A percentile compares a stretch with the other conserved stretches of the same genome.
phyloP scores from a whole-genome alignment of 2,329 filamentous ascomycete species.

The Cladophialophora yegresii region DNA sequence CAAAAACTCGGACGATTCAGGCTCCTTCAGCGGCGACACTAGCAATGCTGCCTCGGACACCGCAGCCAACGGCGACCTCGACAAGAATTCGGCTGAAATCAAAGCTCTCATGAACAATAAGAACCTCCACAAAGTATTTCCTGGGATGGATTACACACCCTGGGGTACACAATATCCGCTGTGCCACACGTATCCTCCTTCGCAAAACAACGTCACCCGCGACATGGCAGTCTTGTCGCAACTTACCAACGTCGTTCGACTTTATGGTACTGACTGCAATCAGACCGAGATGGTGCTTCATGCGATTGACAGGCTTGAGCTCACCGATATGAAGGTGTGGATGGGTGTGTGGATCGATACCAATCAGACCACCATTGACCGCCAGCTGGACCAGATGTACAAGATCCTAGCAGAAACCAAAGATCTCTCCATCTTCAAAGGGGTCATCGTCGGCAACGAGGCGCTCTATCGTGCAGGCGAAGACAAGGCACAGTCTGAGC shows the following conservation, averaged over 20 bases:
- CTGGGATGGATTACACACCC: constrained; percentile 92
- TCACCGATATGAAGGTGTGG: constrained; percentile 83
- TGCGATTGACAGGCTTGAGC: constrained; percentile 71
- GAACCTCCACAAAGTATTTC: constrained; percentile 87
- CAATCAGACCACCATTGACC: constrained; percentile 78
- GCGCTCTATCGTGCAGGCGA: constrained; percentile 57
- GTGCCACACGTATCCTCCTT: constrained; percentile 74
- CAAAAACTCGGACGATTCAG: constrained; percentile 44
- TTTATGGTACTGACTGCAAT: constrained; percentile 97
- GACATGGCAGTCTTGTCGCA: constrained; percentile 89
- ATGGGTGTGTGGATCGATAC: constrained; percentile 89
- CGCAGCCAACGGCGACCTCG: constrained; percentile 67
- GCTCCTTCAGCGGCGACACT: constrained; percentile 35
- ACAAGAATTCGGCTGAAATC: constrained; percentile 75
- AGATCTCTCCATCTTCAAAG: constrained; percentile 56
- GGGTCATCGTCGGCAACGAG: constrained; percentile 66
- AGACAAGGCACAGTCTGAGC: constrained; percentile 64
- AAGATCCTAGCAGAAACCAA: constrained; percentile 65
- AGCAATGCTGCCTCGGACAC: constrained; percentile 61
- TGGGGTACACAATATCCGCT: constrained; percentile 87
- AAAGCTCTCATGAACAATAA: constrained; percentile 76
- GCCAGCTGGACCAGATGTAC: constrained; percentile 84
- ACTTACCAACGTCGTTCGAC: constrained; percentile 79
- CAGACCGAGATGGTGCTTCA: constrained; percentile 93
- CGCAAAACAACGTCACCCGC: constrained; percentile 90